Conservation (phyloP, 106 monocot genomes). For the Platanthera zijinensis region DNA sequence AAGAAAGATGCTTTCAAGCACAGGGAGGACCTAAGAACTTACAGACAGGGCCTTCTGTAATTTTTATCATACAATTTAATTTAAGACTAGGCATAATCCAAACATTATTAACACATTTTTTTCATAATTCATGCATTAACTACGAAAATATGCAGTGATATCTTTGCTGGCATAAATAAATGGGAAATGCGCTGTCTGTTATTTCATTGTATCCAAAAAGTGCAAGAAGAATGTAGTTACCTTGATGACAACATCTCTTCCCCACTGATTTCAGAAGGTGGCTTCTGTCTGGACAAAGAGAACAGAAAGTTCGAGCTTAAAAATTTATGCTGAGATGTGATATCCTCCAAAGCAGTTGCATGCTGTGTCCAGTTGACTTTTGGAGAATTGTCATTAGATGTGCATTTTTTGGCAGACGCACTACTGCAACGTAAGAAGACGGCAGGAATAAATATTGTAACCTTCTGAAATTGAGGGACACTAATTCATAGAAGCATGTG, state of each 20-base stretch:
- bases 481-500: background rate
- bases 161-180: background rate
- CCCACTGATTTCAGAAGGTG: slow-evolving; percentile 13
- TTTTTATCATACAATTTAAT: too few species aligned
- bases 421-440: background rate
- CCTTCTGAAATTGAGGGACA: background rate
- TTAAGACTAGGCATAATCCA: too few species aligned
- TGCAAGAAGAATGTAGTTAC: slow-evolving; percentile 14
- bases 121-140: too few species aligned
- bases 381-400: slow-evolving; percentile 26
- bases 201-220: background rate
- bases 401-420: background rate
- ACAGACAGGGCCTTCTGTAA: too few species aligned
- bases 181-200: background rate
- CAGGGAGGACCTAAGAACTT: too few species aligned
- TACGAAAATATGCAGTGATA: too few species aligned
- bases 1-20: too few species aligned
- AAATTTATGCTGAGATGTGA: slow-evolving; percentile 45
- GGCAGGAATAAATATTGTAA: background rate
- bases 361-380: slow-evolving; percentile 70
- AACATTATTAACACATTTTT: too few species aligned
- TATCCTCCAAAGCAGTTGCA: slow-evolving; percentile 32
- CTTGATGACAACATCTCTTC: slow-evolving; percentile 37
- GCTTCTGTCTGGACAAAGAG: slow-evolving; percentile 63
- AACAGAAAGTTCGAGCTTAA: slow-evolving; percentile 65